A percentile compares a stretch with the other conserved stretches of the same genome.
Evolutionary conservation across 352 stramenopile species (phyloP).

Genomic region (Phytophthora cactorum): DNA sequence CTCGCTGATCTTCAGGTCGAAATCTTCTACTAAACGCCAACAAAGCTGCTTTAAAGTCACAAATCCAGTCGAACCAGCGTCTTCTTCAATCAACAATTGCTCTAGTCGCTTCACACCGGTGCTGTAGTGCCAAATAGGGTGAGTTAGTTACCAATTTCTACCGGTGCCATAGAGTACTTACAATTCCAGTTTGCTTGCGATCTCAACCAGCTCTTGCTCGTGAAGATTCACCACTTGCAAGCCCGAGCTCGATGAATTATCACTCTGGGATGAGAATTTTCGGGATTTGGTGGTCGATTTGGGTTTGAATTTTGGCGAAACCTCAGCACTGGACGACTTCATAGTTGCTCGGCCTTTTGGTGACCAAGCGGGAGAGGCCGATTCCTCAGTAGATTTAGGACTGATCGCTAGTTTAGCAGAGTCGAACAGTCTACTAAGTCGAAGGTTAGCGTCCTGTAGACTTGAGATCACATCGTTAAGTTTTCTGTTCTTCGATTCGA

Average conservation of each 20-base stretch:
- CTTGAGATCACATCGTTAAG: constrained; percentile 46
- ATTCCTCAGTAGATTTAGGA: not conserved
- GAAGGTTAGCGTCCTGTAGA: constrained; percentile 50
- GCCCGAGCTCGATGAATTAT: not conserved
- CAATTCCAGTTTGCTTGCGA: constrained; percentile 61
- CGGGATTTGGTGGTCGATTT: not conserved
- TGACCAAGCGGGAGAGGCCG: constrained; percentile 1
- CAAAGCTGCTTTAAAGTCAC: constrained; percentile 59
- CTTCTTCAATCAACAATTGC: constrained; percentile 33
- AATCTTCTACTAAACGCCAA: constrained; percentile 44
- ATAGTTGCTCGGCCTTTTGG: constrained; percentile 12
- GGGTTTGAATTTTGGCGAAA: constrained; percentile 18
- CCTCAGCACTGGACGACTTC: constrained; percentile 5
- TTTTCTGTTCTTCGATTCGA: constrained; percentile 57
- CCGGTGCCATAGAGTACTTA: constrained; percentile 21
- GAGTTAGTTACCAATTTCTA: not conserved
- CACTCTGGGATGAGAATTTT: not conserved
- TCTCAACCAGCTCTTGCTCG: constrained; percentile 54
- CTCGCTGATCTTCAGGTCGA: constrained; percentile 44
- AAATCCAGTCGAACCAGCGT: constrained; percentile 43
- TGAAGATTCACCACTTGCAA: constrained; percentile 40
- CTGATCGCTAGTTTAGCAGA: constrained; percentile 8
- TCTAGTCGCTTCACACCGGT: constrained; percentile 56
- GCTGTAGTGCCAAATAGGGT: constrained; percentile 13
- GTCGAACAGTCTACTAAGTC: constrained; percentile 48